A percentile compares a stretch with the other conserved stretches of the same genome.
phyloP scores from a whole-genome alignment of 441 rosid genomes.

The Gossypium lobatum region DNA sequence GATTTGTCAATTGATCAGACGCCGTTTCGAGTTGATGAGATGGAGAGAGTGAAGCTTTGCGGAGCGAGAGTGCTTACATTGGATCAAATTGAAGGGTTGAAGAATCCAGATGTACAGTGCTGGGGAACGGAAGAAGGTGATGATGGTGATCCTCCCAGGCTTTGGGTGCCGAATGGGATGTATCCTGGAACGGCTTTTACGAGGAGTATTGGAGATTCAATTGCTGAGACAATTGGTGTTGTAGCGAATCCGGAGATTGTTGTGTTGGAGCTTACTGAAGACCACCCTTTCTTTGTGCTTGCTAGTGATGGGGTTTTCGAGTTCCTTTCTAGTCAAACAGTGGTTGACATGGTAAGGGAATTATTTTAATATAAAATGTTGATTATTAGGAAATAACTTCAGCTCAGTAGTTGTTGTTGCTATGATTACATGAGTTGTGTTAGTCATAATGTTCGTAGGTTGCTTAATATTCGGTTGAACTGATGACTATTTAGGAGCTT shows the following conservation, averaged over 20 bases:
- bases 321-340: slow-evolving; percentile 91
- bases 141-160: slow-evolving; percentile 98
- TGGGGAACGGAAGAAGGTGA: slow-evolving; percentile 98
- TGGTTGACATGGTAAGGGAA: slow-evolving; percentile 95
- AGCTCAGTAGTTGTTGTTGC: background rate
- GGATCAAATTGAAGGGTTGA: slow-evolving; percentile 98
- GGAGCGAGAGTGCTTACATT: slow-evolving; percentile 95
- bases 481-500: background rate
- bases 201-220: slow-evolving; percentile 93
- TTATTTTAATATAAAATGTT: slow-evolving; percentile 9
- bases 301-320: slow-evolving; percentile 99
- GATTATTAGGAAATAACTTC: background rate
- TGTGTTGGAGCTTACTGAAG: slow-evolving; percentile 71
- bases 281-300: slow-evolving; percentile 89
- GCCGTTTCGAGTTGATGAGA: slow-evolving; percentile 80
- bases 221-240: slow-evolving; percentile 95
- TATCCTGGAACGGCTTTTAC: slow-evolving; percentile 99
- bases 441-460: background rate
- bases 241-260: slow-evolving; percentile 96
- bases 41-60: slow-evolving; percentile 81
- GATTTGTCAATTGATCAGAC: slow-evolving; percentile 96
- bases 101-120: slow-evolving; percentile 88
- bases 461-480: background rate
- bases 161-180: slow-evolving; percentile 96
- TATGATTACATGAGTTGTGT: background rate